A percentile compares a stretch with the other conserved stretches of the same genome.
Evolutionary conservation across 768 basidiomycete genomes (phyloP).

Genomic region (Boletus barrowsii): DNA sequence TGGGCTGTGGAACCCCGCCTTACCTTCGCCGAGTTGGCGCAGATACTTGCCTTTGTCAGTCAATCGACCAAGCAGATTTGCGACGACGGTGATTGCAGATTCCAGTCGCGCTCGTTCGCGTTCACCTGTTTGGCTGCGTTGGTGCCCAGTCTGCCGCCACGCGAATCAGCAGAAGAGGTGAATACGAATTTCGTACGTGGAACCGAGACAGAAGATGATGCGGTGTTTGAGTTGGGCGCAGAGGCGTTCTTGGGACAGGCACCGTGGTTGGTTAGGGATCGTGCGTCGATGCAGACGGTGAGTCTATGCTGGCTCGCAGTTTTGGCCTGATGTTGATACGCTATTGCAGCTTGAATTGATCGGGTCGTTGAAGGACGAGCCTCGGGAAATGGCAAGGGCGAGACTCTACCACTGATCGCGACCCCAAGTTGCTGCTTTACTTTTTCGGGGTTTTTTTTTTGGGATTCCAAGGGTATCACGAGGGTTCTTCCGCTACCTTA

Average conservation of each 20-base stretch:
- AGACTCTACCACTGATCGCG: slow-evolving; percentile 4
- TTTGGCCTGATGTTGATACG: neutral
- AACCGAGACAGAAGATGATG: neutral
- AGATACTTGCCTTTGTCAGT: slow-evolving; percentile 8
- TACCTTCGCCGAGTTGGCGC: slow-evolving; percentile 5
- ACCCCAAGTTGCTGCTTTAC: neutral
- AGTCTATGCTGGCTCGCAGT: neutral
- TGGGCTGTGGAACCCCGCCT: neutral
- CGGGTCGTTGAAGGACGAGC: neutral
- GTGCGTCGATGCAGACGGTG: slow-evolving; percentile 1
- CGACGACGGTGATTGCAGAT: slow-evolving; percentile 12
- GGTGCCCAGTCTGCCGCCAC: slow-evolving; percentile 3
- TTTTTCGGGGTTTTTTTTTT: neutral
- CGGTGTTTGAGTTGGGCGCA: slow-evolving; percentile 13
- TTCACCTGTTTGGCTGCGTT: slow-evolving; percentile 12
- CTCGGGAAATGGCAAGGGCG: neutral
- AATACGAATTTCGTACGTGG: neutral
- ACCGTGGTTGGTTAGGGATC: slow-evolving; percentile 1
- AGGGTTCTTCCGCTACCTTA: too few relatives aligned
- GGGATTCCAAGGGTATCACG: too few relatives aligned
- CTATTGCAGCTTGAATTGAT: neutral
- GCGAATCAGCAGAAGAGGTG: neutral
- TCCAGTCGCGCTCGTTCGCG: slow-evolving; percentile 13
- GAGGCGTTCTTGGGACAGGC: slow-evolving; percentile 6
- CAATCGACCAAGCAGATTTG: slow-evolving; percentile 2